Base-by-base conservation (phyloP, 176 grass and related monocot genomes). In the Juncus inflexus region DNA sequence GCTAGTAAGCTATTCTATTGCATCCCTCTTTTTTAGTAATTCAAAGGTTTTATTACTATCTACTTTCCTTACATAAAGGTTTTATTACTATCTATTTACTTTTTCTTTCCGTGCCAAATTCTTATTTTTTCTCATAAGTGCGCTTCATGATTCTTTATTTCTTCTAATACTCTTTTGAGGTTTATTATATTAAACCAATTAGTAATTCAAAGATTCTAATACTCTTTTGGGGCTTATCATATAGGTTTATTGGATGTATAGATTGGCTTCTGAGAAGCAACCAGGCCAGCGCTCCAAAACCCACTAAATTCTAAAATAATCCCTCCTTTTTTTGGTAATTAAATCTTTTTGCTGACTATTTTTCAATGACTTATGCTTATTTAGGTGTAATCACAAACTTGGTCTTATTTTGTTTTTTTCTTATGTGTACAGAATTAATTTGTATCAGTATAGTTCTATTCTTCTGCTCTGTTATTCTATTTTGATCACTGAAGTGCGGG, bases 231-330 rank as follows among this genome's bases (percentile, higher is more conserved):
- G 19, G 19, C 19, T 69, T 69, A 55, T 4, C 36, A 58, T 58
- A 39, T 71, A 71, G 68, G 68, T 71, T 14, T 71, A 71, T 55
- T 71, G 68, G 68, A 58, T 71, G 55, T 71, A 71, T 55, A 56
- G 68, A 55, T 71, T 71, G 38, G 68, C 68, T 71, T 71, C 68
- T 59, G 68, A 71, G 38, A 71, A 71, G 14, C 68, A 71, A 41
- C 68, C 68, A 45, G 68, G 52, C 58, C 68, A 56, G 55, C 68
- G 68, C 37, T 45, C 40, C 43, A 71, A 71, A 71, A 71, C 54
- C 58, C 68, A 71, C 53, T 71, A 71, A 71, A 47, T 47, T 47
- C 43, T 47, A 47, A 47, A 6, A 6, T 47, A 5, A 37, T 9
- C 14, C 52, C 38, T 35, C 54, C 15, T 59, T 71, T 47, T 67